These are phyloP conservation scores for Endoconidiophora laricicola DNA, from an alignment of 2,329 filamentous ascomycete species.

Conservation along the genomic window DNA sequence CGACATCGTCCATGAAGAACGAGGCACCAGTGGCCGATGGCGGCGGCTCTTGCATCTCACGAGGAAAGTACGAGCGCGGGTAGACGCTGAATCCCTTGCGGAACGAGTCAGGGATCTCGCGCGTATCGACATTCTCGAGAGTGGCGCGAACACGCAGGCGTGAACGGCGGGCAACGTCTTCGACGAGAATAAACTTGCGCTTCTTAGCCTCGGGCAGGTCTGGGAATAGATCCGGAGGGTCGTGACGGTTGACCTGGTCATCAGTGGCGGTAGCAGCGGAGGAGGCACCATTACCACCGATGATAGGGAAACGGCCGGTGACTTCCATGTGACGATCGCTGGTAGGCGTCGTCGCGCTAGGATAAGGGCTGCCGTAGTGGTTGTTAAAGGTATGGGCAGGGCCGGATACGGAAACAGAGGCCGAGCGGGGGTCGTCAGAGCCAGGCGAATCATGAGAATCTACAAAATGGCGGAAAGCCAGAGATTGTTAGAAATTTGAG, in stretches of 20 bases:
- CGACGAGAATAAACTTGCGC: constrained; percentile 91
- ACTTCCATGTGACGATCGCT: constrained; percentile 3
- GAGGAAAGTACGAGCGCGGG: constrained; percentile 78
- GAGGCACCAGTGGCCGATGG: constrained; percentile 57
- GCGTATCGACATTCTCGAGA: constrained; percentile 83
- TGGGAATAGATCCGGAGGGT: constrained; percentile 60
- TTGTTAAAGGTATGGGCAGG: constrained; percentile 2
- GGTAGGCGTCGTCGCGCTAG: constrained; percentile 7
- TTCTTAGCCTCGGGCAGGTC: constrained; percentile 80
- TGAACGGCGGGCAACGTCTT: constrained; percentile 66
- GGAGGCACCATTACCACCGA: neutral
- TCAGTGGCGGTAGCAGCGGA: neutral
- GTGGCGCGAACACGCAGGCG: constrained; percentile 80
- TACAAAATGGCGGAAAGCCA: neutral
- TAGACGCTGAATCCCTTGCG: constrained; percentile 80
- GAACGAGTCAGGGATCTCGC: constrained; percentile 92
- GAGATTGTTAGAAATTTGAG: too few species aligned
- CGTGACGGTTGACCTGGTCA: constrained; percentile 33
- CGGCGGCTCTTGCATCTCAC: constrained; percentile 79
- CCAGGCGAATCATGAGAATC: constrained; percentile 10
- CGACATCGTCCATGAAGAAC: constrained; percentile 55
- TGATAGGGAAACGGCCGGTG: neutral
- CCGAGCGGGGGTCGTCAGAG: constrained; percentile 1
- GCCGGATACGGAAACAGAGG: neutral
- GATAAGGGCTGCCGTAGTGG: constrained; percentile 6